Evolutionary conservation across 2,329 filamentous ascomycete genomes (phyloP), one percentile per base, ranked within the genome.

Genomic region (Botryotinia globosa): DNA sequence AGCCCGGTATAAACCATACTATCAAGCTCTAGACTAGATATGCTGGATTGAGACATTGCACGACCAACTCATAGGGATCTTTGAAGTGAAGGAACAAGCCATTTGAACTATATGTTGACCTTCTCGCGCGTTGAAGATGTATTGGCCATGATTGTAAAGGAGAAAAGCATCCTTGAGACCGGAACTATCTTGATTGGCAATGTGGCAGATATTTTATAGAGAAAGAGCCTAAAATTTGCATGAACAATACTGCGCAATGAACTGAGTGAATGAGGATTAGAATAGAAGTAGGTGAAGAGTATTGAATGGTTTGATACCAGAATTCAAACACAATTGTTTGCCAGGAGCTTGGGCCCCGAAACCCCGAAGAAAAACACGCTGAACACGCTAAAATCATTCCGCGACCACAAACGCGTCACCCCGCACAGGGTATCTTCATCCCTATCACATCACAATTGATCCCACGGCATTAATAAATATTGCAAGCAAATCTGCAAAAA

Each of bases 351-450:
- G 51, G 51, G 66, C 66, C 66, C 66, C 44, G n/a, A 69, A 59
- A 12, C 5, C 39, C 32, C 18, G 25, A 32, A 69, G 34, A 25
- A 34, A 45, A 69, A 45, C 39, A 45, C 67, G 54, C 67, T 69
- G 58, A 61, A 61, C 37, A 59, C 66, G 51, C 51, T 39, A 59
- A 45, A 61, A 45, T 44, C 8, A 44, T 34, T 1, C 25, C 67
- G 54, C 67, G 51, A 66, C 20, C 59, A 65, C 59, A 54, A 66
- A 66, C 69, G 61, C 69, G 59, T 65, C 69, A 25, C 37, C 61
- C 68, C 22, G 58, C 58, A 54, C 51, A 56, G 51, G 51, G 51
- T 70, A n/a, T 42, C 45, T 51, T 16, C 20, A 54, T 63, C 29
- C 10, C 45, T 51, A 48, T 48, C 45, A 45, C 37, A 39, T 67